Conservation (phyloP, 805 yeast genomes). For the Saccharomycopsis lassenensis region DNA sequence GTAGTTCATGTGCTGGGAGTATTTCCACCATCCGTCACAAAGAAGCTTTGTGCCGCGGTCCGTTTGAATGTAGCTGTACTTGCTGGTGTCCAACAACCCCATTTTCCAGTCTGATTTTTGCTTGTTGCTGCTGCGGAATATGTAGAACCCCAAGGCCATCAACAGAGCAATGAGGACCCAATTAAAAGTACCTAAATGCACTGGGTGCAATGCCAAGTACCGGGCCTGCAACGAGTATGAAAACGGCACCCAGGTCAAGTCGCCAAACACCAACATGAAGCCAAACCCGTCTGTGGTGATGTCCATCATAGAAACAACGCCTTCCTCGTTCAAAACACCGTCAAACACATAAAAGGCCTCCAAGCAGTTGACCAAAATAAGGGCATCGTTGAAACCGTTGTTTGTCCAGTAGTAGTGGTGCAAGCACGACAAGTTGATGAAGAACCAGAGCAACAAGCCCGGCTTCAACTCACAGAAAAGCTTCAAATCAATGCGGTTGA, state of each 20-base stretch:
- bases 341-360: constrained; percentile 82
- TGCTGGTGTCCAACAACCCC: constrained; percentile 52
- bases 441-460: constrained; percentile 78
- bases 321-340: constrained; percentile 86
- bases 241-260: constrained; percentile 85
- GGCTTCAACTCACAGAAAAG: constrained; percentile 91
- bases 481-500: constrained; percentile 75
- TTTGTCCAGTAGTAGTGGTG: constrained; percentile 62
- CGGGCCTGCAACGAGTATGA: constrained; percentile 81
- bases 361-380: constrained; percentile 53
- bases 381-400: constrained; percentile 48
- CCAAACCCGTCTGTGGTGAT: constrained; percentile 96
- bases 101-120: constrained; percentile 78
- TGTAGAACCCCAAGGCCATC: constrained; percentile 57
- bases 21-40: constrained; percentile 94
- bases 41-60: constrained; percentile 69
- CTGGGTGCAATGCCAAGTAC: constrained; percentile 56
- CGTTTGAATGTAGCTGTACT: constrained; percentile 62
- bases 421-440: constrained; percentile 65
- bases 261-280: constrained; percentile 92
- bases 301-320: constrained; percentile 89
- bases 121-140: constrained; percentile 75
- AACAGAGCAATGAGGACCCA: constrained; percentile 33
- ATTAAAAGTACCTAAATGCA: constrained; percentile 35
- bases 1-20: constrained; percentile 87